Conservation (phyloP, 768 basidiomycete species). For the Phlebiopsis gigantea region DNA sequence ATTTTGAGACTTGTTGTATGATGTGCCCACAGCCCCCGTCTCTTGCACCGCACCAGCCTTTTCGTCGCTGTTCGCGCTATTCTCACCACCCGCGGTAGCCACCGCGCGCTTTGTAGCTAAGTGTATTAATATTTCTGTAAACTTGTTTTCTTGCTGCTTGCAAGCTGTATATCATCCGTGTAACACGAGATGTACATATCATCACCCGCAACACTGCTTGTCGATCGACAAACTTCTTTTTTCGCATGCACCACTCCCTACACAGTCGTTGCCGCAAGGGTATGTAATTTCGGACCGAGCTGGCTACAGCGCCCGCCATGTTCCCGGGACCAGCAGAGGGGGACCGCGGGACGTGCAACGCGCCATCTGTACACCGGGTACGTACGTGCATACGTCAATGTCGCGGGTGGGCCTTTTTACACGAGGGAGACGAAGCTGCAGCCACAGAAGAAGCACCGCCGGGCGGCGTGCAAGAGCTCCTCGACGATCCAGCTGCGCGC, state of each 20-base stretch:
- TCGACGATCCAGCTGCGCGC: slow-evolving; percentile 32
- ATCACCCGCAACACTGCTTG: not conserved
- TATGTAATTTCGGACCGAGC: not conserved
- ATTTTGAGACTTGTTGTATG: not conserved
- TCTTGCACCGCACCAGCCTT: not conserved
- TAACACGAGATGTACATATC: not conserved
- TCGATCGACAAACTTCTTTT: not conserved
- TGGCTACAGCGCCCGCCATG: not conserved
- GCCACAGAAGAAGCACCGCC: slow-evolving; percentile 27
- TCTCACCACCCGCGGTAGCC: not conserved
- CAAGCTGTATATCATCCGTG: no score
- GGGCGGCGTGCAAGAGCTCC: slow-evolving; percentile 24
- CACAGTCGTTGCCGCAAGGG: no score
- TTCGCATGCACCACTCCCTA: not conserved
- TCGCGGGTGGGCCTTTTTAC: slow-evolving; percentile 12
- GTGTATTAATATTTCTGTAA: not conserved
- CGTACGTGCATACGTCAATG: no score
- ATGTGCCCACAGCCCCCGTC: not conserved
- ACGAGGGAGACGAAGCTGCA: slow-evolving; percentile 24
- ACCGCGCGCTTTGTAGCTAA: not conserved
- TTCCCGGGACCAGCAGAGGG: no score
- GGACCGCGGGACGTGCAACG: no score
- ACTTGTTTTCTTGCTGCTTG: not conserved
- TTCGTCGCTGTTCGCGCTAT: not conserved
- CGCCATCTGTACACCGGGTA: no score